phyloP scores from a whole-genome alignment of 202 grass and related monocot species.

The Zizania palustris region DNA sequence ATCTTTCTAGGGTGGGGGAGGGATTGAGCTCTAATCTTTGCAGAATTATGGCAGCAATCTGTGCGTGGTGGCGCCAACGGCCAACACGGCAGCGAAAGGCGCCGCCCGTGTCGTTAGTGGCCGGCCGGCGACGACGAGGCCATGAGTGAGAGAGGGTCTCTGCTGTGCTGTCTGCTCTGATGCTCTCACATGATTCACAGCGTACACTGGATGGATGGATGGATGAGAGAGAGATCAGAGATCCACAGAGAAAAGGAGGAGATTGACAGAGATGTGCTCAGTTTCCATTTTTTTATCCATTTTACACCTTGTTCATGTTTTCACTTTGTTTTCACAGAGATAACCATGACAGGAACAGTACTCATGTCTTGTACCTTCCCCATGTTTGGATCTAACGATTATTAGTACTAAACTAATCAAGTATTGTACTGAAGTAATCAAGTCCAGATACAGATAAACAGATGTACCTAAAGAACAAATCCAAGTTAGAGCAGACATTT shows the following conservation, averaged over 20 bases:
- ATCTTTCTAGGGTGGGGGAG: slow-evolving; percentile 3
- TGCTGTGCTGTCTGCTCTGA: not conserved
- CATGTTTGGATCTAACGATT: too few species aligned
- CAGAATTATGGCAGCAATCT: slow-evolving; percentile 50
- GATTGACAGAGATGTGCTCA: not conserved
- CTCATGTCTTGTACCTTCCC: too few species aligned
- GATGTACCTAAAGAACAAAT: not conserved
- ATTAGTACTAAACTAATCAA: too few species aligned
- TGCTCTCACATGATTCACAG: slow-evolving; percentile 34
- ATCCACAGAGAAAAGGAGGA: not conserved
- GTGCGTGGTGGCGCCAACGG: slow-evolving; percentile 2
- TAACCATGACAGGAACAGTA: too few species aligned
- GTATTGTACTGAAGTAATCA: not conserved
- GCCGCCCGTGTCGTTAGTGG: not conserved
- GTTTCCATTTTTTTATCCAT: not conserved
- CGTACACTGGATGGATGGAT: not conserved
- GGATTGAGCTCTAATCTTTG: slow-evolving; percentile 12
- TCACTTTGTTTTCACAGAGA: too few species aligned
- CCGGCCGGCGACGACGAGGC: not conserved
- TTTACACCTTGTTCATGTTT: not conserved
- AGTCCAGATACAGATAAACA: not conserved
- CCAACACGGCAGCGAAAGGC: not conserved
- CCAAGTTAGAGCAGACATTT: slow-evolving; percentile 5
- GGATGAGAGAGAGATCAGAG: not conserved
- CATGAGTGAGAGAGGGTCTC: too few species aligned